Percentiles rank a stretch among this genome's conserved stretches.
Conservation (phyloP, 1,139 yeast species). For the Saccharomyces hybrid region DNA sequence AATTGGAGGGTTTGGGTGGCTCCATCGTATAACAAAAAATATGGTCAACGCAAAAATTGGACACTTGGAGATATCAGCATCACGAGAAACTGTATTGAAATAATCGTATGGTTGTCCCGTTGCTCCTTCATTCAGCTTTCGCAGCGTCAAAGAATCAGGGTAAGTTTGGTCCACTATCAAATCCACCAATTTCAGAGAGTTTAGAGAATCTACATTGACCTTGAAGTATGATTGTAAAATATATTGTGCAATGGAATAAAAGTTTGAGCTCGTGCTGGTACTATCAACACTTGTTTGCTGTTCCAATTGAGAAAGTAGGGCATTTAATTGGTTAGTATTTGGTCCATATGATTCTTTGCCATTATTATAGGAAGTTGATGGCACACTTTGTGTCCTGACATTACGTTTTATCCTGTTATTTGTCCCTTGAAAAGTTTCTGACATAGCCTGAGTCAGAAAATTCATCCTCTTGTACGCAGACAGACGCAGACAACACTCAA, state of each 20-base stretch:
- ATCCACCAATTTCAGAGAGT: slow-evolving; percentile 21
- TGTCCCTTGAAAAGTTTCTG: not conserved
- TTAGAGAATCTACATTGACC: slow-evolving; percentile 15
- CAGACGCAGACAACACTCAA: not conserved
- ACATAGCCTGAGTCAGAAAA: not conserved
- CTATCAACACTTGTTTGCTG: slow-evolving; percentile 14
- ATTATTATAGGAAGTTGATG: not conserved
- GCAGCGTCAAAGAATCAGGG: slow-evolving; percentile 28
- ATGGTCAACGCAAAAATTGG: slow-evolving; percentile 30
- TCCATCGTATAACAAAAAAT: slow-evolving; percentile 27
- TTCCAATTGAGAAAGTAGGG: slow-evolving; percentile 17
- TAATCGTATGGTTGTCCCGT: slow-evolving; percentile 26
- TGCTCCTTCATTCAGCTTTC: slow-evolving; percentile 26
- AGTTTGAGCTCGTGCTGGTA: slow-evolving; percentile 19
- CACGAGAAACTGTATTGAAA: slow-evolving; percentile 29
- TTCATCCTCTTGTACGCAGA: not conserved
- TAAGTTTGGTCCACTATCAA: slow-evolving; percentile 31
- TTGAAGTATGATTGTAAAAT: slow-evolving; percentile 24
- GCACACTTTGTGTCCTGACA: not conserved
- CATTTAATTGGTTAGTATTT: slow-evolving; percentile 8
- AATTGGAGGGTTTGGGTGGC: slow-evolving; percentile 22
- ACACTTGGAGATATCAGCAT: slow-evolving; percentile 26
- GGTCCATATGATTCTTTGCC: not conserved
- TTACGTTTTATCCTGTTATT: not conserved
- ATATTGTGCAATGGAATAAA: slow-evolving; percentile 24